These are phyloP conservation scores for Diaporthe sp. DNA, from an alignment of 2,329 filamentous ascomycete species.

Conservation along the genomic window DNA sequence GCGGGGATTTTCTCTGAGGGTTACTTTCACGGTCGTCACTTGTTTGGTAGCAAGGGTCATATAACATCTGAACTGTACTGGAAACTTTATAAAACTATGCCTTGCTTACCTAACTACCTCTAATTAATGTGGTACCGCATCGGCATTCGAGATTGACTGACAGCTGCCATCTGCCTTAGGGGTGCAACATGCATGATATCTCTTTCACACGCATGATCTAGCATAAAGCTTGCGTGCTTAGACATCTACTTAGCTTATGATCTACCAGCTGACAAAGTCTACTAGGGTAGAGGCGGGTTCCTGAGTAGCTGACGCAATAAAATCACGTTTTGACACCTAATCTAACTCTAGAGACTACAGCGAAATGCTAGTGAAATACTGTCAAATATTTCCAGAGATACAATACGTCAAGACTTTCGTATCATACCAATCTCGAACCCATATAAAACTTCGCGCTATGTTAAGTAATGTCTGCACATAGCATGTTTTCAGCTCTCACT, in stretches of 20 bases:
- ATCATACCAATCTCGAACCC: no score
- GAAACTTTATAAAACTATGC: background rate
- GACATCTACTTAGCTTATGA: background rate
- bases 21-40: background rate
- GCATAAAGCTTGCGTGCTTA: background rate
- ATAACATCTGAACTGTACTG: background rate
- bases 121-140: background rate
- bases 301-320: no score
- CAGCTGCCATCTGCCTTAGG: background rate
- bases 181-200: background rate
- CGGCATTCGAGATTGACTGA: background rate
- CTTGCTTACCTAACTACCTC: background rate
- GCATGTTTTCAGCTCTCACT: no score
- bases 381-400: no score
- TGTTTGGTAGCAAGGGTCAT: background rate
- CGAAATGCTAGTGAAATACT: no score
- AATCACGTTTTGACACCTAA: no score
- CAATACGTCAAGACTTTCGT: no score
- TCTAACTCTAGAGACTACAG: no score
- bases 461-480: no score
- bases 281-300: no score
- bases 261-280: background rate
- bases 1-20: background rate
- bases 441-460: no score
- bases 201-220: background rate